Evolutionary conservation across 2,329 filamentous ascomycete genomes (phyloP).

Genomic region (Phialophora chinensis): DNA sequence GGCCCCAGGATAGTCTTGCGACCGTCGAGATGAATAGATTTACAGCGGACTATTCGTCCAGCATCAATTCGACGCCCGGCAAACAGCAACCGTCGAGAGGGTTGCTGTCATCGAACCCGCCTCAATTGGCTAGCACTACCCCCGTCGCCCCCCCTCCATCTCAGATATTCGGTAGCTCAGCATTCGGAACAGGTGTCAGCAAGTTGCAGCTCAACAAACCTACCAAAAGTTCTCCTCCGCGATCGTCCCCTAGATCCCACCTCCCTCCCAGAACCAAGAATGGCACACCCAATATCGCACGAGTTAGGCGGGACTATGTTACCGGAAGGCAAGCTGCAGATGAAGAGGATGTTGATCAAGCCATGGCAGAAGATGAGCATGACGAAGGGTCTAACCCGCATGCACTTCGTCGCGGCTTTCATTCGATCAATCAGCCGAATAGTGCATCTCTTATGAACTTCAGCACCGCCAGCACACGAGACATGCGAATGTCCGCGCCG

Average conservation of each 20-base stretch:
- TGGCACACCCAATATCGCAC: constrained; percentile 32
- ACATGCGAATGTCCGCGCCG: constrained; percentile 43
- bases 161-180: constrained; percentile 59
- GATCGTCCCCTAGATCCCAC: constrained; percentile 39
- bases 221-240: constrained; percentile 49
- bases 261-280: constrained; percentile 44
- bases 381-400: constrained; percentile 18
- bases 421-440: constrained; percentile 22
- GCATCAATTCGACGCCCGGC: constrained; percentile 35
- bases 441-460: constrained; percentile 44
- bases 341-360: constrained; percentile 33
- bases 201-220: constrained; percentile 49
- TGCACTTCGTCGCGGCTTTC: constrained; percentile 20
- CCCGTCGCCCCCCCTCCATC: constrained; percentile 61
- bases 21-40: constrained; percentile 36
- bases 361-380: background rate
- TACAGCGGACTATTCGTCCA: constrained; percentile 40
- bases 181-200: constrained; percentile 48
- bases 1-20: no score
- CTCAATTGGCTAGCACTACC: constrained; percentile 46
- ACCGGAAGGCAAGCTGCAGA: constrained; percentile 50
- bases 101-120: constrained; percentile 31
- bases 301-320: constrained; percentile 44
- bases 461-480: constrained; percentile 51
- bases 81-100: constrained; percentile 26